A percentile compares a stretch with the other conserved stretches of the same genome.
Conservation (phyloP, 192 early-diverging fungal genomes). For the Spizellomyces punctatus region DNA sequence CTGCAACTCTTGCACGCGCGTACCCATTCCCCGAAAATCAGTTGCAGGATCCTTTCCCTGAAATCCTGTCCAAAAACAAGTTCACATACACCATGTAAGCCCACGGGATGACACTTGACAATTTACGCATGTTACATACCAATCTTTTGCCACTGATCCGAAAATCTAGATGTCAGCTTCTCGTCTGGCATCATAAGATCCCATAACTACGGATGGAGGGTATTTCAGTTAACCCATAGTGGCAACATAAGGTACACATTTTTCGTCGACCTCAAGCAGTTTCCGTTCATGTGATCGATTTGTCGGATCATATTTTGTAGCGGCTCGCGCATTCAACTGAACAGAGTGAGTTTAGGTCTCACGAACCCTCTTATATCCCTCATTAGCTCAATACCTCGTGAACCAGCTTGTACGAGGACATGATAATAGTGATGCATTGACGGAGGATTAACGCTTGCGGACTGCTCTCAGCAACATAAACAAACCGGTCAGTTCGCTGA, state of each 20-base stretch:
- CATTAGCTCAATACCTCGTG: conserved; percentile 15
- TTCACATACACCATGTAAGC: too few relatives aligned
- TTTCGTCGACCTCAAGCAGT: conserved; percentile 53
- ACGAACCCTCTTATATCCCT: conserved; percentile 16
- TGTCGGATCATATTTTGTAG: conserved; percentile 62
- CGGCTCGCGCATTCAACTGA: conserved; percentile 57
- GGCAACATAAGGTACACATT: neutral
- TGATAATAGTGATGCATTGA: conserved; percentile 51
- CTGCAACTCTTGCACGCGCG: neutral
- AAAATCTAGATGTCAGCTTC: conserved; percentile 45
- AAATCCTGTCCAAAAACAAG: conserved; percentile 45
- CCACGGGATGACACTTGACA: too few relatives aligned
- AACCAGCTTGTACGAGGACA: conserved; percentile 54
- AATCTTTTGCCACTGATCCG: conserved; percentile 73
- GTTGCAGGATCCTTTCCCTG: conserved; percentile 83
- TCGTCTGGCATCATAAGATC: conserved; percentile 58
- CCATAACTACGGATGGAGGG: conserved; percentile 56
- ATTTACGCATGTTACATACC: conserved; percentile 15
- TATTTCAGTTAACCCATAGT: neutral
- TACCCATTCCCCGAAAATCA: conserved; percentile 86
- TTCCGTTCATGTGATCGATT: conserved; percentile 63
- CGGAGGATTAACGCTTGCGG: conserved; percentile 58
- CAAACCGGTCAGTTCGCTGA: neutral
- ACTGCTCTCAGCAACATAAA: conserved; percentile 38
- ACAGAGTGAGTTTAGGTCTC: neutral